Evolutionary conservation across 192 early-diverging fungal species (phyloP), one percentile per base, ranked within the genome.

Genomic region (Ambispora gerdemannii): DNA sequence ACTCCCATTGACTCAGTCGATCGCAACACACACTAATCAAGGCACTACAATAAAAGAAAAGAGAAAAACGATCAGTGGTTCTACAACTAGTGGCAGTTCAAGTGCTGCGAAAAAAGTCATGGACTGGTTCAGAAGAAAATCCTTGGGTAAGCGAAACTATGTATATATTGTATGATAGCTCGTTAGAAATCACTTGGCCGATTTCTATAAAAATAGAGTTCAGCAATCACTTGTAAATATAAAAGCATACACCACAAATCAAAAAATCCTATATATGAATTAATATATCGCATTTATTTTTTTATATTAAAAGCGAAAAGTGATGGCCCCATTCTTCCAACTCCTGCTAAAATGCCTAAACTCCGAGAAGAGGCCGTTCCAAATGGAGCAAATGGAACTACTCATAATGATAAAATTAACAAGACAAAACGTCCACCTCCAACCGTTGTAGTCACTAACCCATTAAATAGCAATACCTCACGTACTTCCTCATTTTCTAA

Each of bases 71-170:
- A 15, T 60, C 0, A 4, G 6, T 30, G 55, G 56, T 70, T 60
- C 68, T 31, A 22, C 68, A 11, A 30, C 22, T 25, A 58, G 55
- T 24, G 50, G 65, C 35, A 70, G 68, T 15, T 60, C 74, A 22
- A 79, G 80, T 55, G 72, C 88, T 0, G 89, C 86, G 2, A 85
- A 86, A 66, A 88, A 85, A 30, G 80, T 92, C n/a, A 89, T 88
- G 77, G 87, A 85, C 56, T 92, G 90, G 90, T 82, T 92, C 34
- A 83, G 87, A 50, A 81, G 88, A 73, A 84, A 84, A 47, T 82
- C 82, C 19, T 34, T 77, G 28, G 77, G 84, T 83, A 82, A 67
- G 73, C 22, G 30, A 32, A 3, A 53, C n/a, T 19, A 3, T 3
- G 15, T 20, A 28, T 24, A n/a, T 53, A 51, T n/a, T n/a, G n/a